Base-by-base conservation (phyloP, 2,329 filamentous ascomycete genomes). In the Penicillium verrucosum region DNA sequence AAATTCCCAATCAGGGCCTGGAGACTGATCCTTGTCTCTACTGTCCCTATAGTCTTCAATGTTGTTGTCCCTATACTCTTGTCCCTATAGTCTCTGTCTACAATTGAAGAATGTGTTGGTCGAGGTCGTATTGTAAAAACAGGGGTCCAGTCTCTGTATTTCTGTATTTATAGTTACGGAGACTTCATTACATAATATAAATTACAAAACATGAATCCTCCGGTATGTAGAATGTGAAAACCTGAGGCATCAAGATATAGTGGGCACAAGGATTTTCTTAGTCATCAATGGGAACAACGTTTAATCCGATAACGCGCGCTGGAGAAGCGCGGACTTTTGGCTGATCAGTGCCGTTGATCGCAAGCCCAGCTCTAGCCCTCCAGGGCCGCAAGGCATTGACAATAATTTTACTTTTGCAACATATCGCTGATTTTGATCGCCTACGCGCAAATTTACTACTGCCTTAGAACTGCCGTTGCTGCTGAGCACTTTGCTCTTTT, bases 261-360 rank as follows among this genome's bases (percentile, higher is more conserved):
- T 25, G 6, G 25, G 18, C 21, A 21, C 21, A 7, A 12, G 0
- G 16, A 6, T 4, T 18, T 16, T 3, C 3, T 51, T 42, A 43
- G 29, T 54, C 45, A 54, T 36, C 44, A 8, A 14, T 6, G 30
- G 61, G 62, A 60, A 57, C 36, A 62, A 63, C 34, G 3, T 2
- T 12, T 38, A 18, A 21, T 45, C 63, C 64, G 63, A 25, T 6
- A 60, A 61, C 63, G 62, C 66, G 59, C 68, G 81, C 37, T 70
- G 54, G 56, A 54, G 57, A 57, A 58, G 64, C 64, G 63, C 64
- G 64, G 61, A 65, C 63, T 65, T 65, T 65, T 63, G 63, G 64
- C 57, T 65, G 63, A 65, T 66, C 61, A 58, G 52, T 54, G 52
- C 57, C 52, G 61, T 59, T 65, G 57, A 66, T 64, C 63, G 52